Base-by-base conservation (phyloP, 441 rosid species). In the Flueggea neowawraea region DNA sequence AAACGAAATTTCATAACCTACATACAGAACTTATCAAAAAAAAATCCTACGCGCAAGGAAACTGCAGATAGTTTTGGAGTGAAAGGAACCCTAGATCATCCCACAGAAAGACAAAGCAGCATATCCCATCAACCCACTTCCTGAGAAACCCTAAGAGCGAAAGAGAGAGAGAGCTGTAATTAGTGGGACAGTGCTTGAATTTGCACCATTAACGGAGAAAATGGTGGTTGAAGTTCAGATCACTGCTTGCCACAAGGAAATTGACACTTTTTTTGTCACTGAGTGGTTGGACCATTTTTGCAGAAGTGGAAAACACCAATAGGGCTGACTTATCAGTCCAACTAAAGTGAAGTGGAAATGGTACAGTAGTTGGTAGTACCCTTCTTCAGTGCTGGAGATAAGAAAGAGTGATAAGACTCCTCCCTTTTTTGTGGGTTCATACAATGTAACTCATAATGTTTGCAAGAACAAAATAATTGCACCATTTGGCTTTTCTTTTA, bases 231-330 rank as follows among this genome's bases (percentile, higher is more conserved):
- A 52, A 17, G 17, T 17, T 52, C 6, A 10, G 55, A 16, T 36
- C 41, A 36, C 41, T 36, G 41, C 41, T 36, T 36, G 55, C 55
- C 55, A 52, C 11, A 17, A 52, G 32, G 31, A 13, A 17, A 5
- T 52, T 16, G 55, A 17, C 13, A 17, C 32, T 2, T 16, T 52
- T 52, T 8, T 52, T 10, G 28, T 52, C 55, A 16, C 55, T 8
- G 31, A 52, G 55, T 52, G 55, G 55, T 5, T 52, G 55, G 17
- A 52, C 55, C 31, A 52, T 52, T 17, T 52, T 31, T 17, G 55
- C 6, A 9, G 4, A 52, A 52, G 55, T 52, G 55, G 55, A 52
- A 52, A 17, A 4, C 17, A 52, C 32, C 31, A 17, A 52, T 6
- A 52, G 16, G 55, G 55, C 13, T 17, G 55, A 52, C 55, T 52